phyloP scores from a whole-genome alignment of 345 rosid species.

The Salix viminalis region DNA sequence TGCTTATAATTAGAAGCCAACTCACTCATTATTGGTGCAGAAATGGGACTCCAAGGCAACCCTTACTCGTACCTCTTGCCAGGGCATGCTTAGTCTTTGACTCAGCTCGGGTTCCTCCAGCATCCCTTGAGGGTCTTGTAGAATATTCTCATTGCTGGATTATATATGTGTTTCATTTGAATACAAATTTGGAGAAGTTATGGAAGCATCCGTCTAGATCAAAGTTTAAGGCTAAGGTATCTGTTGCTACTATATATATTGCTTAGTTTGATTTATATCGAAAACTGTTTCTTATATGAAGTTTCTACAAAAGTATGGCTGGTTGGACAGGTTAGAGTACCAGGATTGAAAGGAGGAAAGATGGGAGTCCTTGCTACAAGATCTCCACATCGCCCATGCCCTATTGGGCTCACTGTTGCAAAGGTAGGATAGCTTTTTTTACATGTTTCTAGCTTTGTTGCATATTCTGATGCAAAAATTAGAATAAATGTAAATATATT shows the following conservation, averaged over 20 bases:
- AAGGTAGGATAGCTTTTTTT: constrained; percentile 42
- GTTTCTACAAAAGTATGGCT: constrained; percentile 24
- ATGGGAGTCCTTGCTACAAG: constrained; percentile 88
- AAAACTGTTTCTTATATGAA: constrained; percentile 19
- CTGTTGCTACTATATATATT: background rate
- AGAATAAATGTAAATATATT: background rate
- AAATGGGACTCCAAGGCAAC: constrained; percentile 93
- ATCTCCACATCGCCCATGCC: constrained; percentile 90
- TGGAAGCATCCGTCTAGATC: constrained; percentile 88
- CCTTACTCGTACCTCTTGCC: constrained; percentile 80
- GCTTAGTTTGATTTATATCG: background rate
- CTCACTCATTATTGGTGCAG: constrained; percentile 31
- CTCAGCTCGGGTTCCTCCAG: constrained; percentile 75
- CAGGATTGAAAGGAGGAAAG: constrained; percentile 74
- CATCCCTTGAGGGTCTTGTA: constrained; percentile 83
- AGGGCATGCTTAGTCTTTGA: constrained; percentile 71
- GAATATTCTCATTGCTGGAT: constrained; percentile 97
- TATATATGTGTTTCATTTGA: constrained; percentile 83
- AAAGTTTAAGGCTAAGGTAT: constrained; percentile 87
- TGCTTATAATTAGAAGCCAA: background rate
- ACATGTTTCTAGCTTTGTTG: background rate
- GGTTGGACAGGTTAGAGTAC: constrained; percentile 77
- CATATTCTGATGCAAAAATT: background rate
- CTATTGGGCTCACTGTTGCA: constrained; percentile 89
- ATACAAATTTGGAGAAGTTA: constrained; percentile 83